Conservation (phyloP, 1,284 basidiomycete species). For the Leucocoprinus gongylophorus region DNA sequence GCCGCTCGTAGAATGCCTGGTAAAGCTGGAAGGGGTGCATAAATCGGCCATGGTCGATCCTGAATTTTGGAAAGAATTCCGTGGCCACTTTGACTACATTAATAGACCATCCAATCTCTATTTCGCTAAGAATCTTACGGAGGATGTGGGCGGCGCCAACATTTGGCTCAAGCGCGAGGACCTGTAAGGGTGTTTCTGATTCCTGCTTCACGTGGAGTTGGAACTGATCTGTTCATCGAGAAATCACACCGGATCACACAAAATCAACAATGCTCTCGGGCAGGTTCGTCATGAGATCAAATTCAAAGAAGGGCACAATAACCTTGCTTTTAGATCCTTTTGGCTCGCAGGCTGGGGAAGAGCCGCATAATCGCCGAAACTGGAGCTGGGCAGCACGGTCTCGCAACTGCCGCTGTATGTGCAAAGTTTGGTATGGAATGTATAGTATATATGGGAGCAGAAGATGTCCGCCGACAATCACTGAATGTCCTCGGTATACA, state of each 20-base stretch:
- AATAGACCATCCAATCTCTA: slow-evolving; percentile 75
- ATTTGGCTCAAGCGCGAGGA: slow-evolving; percentile 99
- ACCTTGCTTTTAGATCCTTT: slow-evolving; percentile 62
- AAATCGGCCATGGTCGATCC: slow-evolving; percentile 83
- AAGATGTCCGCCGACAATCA: slow-evolving; percentile 93
- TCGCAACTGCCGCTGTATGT: slow-evolving; percentile 97
- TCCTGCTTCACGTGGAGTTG: not conserved
- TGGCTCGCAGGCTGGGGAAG: slow-evolving; percentile 91
- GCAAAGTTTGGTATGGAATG: slow-evolving; percentile 96
- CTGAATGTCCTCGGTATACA: slow-evolving; percentile 97
- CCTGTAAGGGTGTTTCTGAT: slow-evolving; percentile 45
- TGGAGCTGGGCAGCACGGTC: slow-evolving; percentile 97
- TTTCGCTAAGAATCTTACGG: slow-evolving; percentile 67
- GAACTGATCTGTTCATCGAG: slow-evolving; percentile 29
- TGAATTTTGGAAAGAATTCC: slow-evolving; percentile 90
- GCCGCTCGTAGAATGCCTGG: slow-evolving; percentile 84
- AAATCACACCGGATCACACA: slow-evolving; percentile 96
- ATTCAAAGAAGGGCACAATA: not conserved
- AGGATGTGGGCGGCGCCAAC: slow-evolving; percentile 78
- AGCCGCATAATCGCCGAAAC: slow-evolving; percentile 98
- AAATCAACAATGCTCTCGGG: slow-evolving; percentile 94
- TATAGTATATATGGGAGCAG: slow-evolving; percentile 97
- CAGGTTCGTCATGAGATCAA: slow-evolving; percentile 43
- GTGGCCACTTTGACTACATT: slow-evolving; percentile 86
- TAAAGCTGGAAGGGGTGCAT: slow-evolving; percentile 90